These are phyloP conservation scores for Talaromyces islandicus DNA, from an alignment of 2,329 filamentous ascomycete species.

Conservation along the genomic window DNA sequence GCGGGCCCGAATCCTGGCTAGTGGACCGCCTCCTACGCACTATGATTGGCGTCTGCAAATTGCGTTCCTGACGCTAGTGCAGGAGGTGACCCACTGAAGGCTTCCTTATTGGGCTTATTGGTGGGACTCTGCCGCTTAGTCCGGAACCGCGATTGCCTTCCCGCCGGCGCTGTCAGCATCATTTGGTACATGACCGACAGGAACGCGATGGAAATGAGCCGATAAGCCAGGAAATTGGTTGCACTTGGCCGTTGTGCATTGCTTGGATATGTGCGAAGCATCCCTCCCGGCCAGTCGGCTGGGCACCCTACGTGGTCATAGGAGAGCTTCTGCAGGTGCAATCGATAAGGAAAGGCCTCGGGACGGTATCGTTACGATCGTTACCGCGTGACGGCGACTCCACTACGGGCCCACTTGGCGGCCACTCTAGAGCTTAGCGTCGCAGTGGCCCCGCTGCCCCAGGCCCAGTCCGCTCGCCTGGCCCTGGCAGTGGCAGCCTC, in stretches of 20 bases:
- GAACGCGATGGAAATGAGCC: not conserved
- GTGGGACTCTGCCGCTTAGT: not conserved
- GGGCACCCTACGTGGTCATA: too few species aligned
- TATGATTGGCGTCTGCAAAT: not conserved
- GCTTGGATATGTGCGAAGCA: not conserved
- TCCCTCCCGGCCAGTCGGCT: not conserved
- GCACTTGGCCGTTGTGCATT: not conserved
- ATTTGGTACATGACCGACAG: not conserved
- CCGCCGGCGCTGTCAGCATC: not conserved
- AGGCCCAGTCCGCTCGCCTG: not conserved
- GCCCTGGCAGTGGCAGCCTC: not conserved
- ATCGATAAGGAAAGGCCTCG: not conserved
- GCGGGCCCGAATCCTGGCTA: not conserved
- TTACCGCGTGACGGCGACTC: not conserved
- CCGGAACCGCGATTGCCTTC: not conserved
- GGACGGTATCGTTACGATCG: not conserved
- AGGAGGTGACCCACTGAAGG: not conserved
- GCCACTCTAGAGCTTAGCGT: not conserved
- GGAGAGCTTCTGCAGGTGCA: not conserved
- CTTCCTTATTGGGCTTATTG: not conserved
- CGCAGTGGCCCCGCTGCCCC: not conserved
- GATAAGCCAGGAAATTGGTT: not conserved
- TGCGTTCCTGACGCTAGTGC: slow-evolving; percentile 9
- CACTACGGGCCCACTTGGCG: not conserved
- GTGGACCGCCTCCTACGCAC: not conserved